phyloP scores from a whole-genome alignment of 768 basidiomycete species.

The Mycena filopes region DNA sequence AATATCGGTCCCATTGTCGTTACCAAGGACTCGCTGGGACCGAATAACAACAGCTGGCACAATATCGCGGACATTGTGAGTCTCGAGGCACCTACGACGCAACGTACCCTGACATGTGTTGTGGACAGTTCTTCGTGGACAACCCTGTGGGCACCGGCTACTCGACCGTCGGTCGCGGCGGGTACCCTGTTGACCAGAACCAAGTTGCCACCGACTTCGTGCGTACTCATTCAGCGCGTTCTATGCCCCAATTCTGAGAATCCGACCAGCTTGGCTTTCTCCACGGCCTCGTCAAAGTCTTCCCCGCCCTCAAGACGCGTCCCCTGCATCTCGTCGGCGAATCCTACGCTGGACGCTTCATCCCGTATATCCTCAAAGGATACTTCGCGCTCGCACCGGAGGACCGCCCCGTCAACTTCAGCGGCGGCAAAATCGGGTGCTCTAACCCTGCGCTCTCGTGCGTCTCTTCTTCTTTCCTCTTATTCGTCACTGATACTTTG shows the following conservation, averaged over 20 bases:
- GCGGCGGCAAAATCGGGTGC: conserved; percentile 17
- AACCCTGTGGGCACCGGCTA: conserved; percentile 48
- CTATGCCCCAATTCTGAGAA: conserved; percentile 50
- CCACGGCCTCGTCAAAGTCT: conserved; percentile 53
- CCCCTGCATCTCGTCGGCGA: conserved; percentile 17
- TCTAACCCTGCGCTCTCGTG: conserved; percentile 27
- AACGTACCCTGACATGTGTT: background rate
- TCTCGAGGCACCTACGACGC: too few species aligned
- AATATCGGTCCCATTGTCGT: conserved; percentile 24
- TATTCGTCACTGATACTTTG: background rate
- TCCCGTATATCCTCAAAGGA: conserved; percentile 61
- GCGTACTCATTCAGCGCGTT: conserved; percentile 48
- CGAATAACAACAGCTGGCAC: conserved; percentile 26
- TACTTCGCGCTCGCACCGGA: conserved; percentile 50
- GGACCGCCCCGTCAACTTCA: conserved; percentile 11
- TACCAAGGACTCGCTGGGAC: conserved; percentile 16
- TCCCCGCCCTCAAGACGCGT: conserved; percentile 15
- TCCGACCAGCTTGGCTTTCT: conserved; percentile 56
- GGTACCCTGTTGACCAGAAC: conserved; percentile 51
- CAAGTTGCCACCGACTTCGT: conserved; percentile 36
- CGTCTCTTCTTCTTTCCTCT: background rate
- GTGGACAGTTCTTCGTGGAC: conserved; percentile 52
- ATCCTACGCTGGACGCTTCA: conserved; percentile 42
- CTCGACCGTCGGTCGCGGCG: conserved; percentile 20
- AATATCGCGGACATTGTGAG: conserved; percentile 22